Evolutionary conservation across 1,284 basidiomycete genomes (phyloP), one percentile per base, ranked within the genome.

Genomic region (Ustilago shanxiensis): DNA sequence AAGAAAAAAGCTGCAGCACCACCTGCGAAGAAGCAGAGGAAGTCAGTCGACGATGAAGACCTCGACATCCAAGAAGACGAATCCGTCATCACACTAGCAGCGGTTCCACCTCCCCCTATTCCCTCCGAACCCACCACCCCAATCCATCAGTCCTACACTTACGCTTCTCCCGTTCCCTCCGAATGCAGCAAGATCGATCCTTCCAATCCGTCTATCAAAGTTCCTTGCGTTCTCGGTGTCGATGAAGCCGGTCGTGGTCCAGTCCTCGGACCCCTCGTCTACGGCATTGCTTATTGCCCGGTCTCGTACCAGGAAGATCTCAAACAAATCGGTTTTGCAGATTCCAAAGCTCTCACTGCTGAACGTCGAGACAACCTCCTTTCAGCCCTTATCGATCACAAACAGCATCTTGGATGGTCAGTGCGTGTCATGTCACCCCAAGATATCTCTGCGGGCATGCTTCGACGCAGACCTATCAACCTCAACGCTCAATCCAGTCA

Each of bases 161-260:
- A 62, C 31, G 64, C 69, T 6, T 80, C 78, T 0, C 49, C 49
- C 16, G 45, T 80, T 11, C 75, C 78, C 3, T 33, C 60, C 24
- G 60, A 65, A 39, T 79, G 77, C 60, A 60, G 58, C 63, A 56
- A 45, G 22, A 31, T 54, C 33, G 75, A 72, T 33, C 49, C 61
- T 4, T 35, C 45, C 18, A 72, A 61, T 13, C 73, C 70, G 0
- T 28, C 61, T 45, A 52, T 62, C 45, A 71, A 74, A 28, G 76
- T 79, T 1, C 79, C 82, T 2, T 85, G 82, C 55, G 79, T 79
- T 13, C 60, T 99, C 63, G 96, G 96, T 39, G 95, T 99, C 8
- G 96, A 99, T 86, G 96, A 99, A 86, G 96, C 96, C 0, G 96
- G 96, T 1, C 89, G 96, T 67, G 96, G 97, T 0, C 96, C 95